Conservation (phyloP, 208 protist species). For the Naegleria fowleri region DNA sequence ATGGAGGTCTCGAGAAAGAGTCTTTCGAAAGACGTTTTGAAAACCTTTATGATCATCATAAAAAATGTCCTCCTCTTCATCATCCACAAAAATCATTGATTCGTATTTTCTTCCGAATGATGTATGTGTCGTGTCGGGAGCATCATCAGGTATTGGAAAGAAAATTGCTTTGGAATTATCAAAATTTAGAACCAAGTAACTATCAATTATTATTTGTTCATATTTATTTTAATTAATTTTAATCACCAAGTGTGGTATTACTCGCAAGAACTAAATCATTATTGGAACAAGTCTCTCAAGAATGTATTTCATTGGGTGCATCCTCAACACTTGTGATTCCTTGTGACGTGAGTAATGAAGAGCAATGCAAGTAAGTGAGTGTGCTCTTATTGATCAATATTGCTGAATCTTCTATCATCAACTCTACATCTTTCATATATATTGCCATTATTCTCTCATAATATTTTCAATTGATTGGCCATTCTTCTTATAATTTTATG, state of each 20-base stretch:
- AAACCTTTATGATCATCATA: too few relatives aligned
- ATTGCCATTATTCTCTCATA: too few relatives aligned
- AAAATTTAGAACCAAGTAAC: not conserved
- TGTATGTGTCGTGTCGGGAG: not conserved
- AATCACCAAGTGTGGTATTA: not conserved
- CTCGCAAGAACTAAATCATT: not conserved
- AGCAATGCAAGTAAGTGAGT: not conserved
- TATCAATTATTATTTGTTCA: not conserved
- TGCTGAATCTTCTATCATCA: too few relatives aligned
- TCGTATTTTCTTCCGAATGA: too few relatives aligned
- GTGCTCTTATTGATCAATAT: too few relatives aligned
- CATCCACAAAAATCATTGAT: too few relatives aligned
- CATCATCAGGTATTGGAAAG: not conserved
- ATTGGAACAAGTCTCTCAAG: not conserved
- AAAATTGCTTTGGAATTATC: not conserved
- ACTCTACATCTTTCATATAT: too few relatives aligned
- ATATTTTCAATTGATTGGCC: too few relatives aligned
- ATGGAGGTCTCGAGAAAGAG: too few relatives aligned
- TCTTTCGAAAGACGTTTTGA: too few relatives aligned
- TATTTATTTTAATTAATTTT: not conserved
- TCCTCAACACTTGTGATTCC: not conserved
- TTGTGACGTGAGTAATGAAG: not conserved
- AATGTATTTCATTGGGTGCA: not conserved
- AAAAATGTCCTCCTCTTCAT: too few relatives aligned
- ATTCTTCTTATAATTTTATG: too few relatives aligned